Evolutionary conservation across 2,329 filamentous ascomycete genomes (phyloP).

Genomic region (Cytospora piceicola): DNA sequence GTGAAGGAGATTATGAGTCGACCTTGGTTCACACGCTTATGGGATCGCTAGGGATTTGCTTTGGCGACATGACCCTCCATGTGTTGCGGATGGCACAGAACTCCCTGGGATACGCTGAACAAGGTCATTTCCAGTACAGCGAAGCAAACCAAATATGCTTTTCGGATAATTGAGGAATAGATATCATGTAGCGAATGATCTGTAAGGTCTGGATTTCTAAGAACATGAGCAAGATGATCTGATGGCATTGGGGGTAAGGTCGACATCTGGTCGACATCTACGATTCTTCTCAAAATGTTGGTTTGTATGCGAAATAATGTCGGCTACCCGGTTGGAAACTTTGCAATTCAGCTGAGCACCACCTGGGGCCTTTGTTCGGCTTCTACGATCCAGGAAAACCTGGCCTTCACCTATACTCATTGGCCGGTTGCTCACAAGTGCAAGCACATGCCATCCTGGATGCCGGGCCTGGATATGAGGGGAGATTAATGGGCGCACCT

Average conservation of each 20-base stretch:
- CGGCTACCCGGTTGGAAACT: neutral
- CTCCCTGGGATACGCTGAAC: no score
- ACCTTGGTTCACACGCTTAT: slow-evolving; percentile 28
- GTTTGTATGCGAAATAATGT: neutral
- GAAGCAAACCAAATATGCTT: no score
- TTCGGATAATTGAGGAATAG: no score
- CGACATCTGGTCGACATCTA: no score
- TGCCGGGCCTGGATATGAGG: neutral
- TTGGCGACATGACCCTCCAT: slow-evolving; percentile 9
- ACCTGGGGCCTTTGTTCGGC: neutral
- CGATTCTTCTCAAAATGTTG: no score
- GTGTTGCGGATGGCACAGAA: neutral
- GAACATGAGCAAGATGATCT: no score
- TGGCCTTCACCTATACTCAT: no score
- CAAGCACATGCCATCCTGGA: neutral
- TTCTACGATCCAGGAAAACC: neutral
- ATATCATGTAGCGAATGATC: no score
- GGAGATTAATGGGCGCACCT: neutral
- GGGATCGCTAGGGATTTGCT: slow-evolving; percentile 34
- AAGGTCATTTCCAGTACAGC: no score
- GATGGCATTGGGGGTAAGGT: no score
- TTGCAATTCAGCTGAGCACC: neutral
- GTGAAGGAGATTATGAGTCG: neutral
- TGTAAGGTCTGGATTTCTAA: no score
- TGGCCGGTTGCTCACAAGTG: no score